Evolutionary conservation across 495 filamentous ascomycete genomes (phyloP).

Genomic region (Penicillium goetzii): DNA sequence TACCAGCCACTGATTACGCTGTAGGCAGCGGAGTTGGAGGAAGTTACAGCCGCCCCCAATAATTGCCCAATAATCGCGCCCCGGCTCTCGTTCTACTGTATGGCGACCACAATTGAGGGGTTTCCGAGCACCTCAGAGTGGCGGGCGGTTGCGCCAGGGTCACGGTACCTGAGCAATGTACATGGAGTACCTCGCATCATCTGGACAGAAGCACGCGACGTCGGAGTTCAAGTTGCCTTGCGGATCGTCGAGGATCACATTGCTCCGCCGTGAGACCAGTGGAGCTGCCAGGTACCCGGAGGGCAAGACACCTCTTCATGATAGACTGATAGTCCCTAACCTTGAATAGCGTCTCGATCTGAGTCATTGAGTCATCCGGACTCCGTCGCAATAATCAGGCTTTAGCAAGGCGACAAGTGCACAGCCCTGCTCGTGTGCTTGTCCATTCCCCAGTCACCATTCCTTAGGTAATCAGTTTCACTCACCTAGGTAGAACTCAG

Average conservation of each 20-base stretch:
- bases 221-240: constrained; percentile 33
- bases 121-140: constrained; percentile 3
- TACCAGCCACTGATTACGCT: not conserved
- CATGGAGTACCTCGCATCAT: constrained; percentile 13
- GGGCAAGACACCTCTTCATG: not conserved
- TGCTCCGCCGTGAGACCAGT: constrained; percentile 19
- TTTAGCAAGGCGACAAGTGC: not conserved
- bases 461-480: not conserved
- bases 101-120: constrained; percentile 1
- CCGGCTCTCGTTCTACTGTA: too few relatives aligned
- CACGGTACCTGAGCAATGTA: constrained; percentile 5
- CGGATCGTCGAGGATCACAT: constrained; percentile 17
- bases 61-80: not conserved
- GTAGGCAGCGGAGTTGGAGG: not conserved
- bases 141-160: constrained; percentile 3
- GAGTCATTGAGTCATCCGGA: constrained; percentile 12
- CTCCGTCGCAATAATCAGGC: constrained; percentile 1
- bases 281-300: constrained; percentile 36
- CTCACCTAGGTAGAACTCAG: too few relatives aligned
- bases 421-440: constrained; percentile 12
- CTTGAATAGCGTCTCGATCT: not conserved
- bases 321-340: not conserved
- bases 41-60: constrained; percentile 3
- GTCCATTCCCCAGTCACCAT: not conserved
- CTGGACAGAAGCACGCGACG: constrained; percentile 39